Base-by-base conservation (phyloP, 495 filamentous ascomycete species). In the Aspergillus incahuasiensis region DNA sequence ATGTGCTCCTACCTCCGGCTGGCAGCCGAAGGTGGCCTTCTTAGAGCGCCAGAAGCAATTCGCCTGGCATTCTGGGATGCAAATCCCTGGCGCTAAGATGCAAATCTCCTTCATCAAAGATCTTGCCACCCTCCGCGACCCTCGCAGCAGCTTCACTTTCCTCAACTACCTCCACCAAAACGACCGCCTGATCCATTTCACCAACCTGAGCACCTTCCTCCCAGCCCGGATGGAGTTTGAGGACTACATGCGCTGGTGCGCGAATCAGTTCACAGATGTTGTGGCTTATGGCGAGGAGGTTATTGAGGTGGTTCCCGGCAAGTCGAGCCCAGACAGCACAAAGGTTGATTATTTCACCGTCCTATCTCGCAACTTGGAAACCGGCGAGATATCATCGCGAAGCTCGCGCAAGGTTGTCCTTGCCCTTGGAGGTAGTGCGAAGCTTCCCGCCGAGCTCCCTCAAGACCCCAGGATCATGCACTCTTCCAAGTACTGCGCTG, bases 81-180 rank as follows among this genome's bases (percentile, higher is more conserved):
- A 96, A 52, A 82, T 98, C 1, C 90, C 91, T 0, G 90, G 90
- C 44, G 88, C 91, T 12, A 89, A 87, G 67, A 98, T 98, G 92
- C 92, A 98, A 69, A 97, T 98, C 55, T 92, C 89, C 30, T 98
- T 97, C 78, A 78, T 98, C 71, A 98, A 98, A 75, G 94, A 97
- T 63, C 79, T 98, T 55, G 92, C 94, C 11, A 94, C 90, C 8
- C 72, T 96, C 42, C 80, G 92, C 38, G 84, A 97, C 59, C 92
- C 92, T 2, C 84, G 86, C 54, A 95, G 90, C 50, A 77, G 91
- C 60, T 98, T 97, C 73, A 97, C 92, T 5, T 98, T 98, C 72
- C 75, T 96, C 57, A 97, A 96, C 68, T 97, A 97, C 66, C 81
- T 98, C 2, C 85, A 92, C 71, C 68, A 79, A 58, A 84, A 95